phyloP scores from a whole-genome alignment of 2,329 filamentous ascomycete species.

The Aureobasidium leucospermi region DNA sequence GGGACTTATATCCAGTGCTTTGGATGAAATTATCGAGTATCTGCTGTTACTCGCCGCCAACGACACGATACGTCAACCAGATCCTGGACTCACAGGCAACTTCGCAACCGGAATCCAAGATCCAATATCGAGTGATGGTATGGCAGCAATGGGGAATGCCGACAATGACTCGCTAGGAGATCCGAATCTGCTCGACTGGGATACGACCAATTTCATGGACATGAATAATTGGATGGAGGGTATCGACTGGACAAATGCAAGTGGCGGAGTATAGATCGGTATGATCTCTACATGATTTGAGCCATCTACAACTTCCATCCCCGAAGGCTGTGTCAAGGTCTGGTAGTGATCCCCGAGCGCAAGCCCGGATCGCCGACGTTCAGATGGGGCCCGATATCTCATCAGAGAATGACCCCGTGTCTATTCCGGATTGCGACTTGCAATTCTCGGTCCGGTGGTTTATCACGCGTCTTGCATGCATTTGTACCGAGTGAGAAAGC shows the following conservation, averaged over 20 bases:
- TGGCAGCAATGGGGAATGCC: background rate
- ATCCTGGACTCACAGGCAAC: background rate
- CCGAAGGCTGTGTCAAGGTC: background rate
- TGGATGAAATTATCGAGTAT: conserved; percentile 20
- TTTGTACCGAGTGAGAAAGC: background rate
- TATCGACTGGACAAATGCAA: background rate
- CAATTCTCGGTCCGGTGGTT: background rate
- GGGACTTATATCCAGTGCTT: conserved; percentile 14
- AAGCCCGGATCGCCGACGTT: background rate
- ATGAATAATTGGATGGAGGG: background rate
- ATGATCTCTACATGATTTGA: background rate
- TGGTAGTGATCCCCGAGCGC: background rate
- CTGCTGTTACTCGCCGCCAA: background rate
- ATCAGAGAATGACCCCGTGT: background rate
- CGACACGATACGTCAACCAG: background rate
- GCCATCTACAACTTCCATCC: background rate
- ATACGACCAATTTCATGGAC: background rate
- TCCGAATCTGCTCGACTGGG: background rate
- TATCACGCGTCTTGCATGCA: background rate
- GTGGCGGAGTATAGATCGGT: background rate
- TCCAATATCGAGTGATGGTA: background rate
- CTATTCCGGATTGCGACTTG: background rate
- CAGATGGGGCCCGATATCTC: too few relatives aligned
- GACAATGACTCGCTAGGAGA: background rate
- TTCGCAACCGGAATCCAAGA: background rate